Conservation (phyloP, 257 asterid species). For the Solanum sejunctum region DNA sequence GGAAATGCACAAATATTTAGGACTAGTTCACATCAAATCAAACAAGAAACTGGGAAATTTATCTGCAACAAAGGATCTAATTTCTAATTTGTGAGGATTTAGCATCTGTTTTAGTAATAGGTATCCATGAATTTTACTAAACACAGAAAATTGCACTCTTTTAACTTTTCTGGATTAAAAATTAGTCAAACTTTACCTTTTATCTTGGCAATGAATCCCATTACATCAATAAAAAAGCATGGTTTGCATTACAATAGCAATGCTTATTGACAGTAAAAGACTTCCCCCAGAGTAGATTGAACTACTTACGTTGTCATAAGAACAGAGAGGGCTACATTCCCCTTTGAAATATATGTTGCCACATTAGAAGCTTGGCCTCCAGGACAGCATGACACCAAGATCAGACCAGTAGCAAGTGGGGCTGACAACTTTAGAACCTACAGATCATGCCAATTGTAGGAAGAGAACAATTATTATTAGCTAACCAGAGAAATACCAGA, state of each 20-base stretch:
- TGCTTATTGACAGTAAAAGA: not conserved
- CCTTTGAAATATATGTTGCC: slow-evolving; percentile 90
- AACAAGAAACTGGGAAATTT: not conserved
- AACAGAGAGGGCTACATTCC: slow-evolving; percentile 97
- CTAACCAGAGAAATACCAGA: slow-evolving; percentile 5
- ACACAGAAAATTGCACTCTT: not conserved
- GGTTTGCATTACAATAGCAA: not conserved
- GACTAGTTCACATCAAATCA: not conserved
- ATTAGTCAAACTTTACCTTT: not conserved
- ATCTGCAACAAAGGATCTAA: not conserved
- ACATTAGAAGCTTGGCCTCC: slow-evolving; percentile 99
- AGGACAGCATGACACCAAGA: slow-evolving; percentile 96
- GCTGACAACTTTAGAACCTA: slow-evolving; percentile 84
- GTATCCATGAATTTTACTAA: not conserved
- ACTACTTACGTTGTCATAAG: slow-evolving; percentile 93
- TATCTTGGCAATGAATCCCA: not conserved
- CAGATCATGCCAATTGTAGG: slow-evolving; percentile 6
- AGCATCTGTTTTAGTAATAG: not conserved
- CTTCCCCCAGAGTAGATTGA: not conserved
- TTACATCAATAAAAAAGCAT: not conserved
- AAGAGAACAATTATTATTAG: slow-evolving; percentile 5
- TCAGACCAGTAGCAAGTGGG: slow-evolving; percentile 98
- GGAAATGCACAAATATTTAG: not conserved
- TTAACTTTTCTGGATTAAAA: not conserved
- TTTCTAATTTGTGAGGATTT: not conserved